phyloP scores from a whole-genome alignment of 148 eudicot species.

The Cornus controversa region DNA sequence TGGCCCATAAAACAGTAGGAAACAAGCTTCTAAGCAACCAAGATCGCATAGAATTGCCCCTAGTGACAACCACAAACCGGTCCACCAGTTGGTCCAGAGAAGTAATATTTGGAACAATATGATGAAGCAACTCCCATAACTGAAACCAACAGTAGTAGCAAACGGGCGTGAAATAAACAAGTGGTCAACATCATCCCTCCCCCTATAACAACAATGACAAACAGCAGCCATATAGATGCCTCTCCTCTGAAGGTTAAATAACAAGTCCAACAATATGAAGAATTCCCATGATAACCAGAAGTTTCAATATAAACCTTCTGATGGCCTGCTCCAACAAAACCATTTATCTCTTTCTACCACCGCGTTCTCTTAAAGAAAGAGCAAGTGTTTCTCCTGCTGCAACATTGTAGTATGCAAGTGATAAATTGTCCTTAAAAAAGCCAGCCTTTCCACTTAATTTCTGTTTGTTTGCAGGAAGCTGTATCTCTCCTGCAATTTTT shows the following conservation, averaged over 20 bases:
- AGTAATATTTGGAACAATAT: too few relatives aligned
- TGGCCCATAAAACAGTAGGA: too few relatives aligned
- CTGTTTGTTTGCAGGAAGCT: constrained; percentile 85
- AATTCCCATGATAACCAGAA: background rate
- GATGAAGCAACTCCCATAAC: too few relatives aligned
- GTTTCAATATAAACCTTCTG: constrained; percentile 42
- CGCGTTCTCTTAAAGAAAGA: constrained; percentile 83
- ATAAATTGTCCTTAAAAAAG: constrained; percentile 77
- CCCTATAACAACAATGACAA: too few relatives aligned
- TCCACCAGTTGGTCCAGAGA: too few relatives aligned
- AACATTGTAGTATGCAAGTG: constrained; percentile 77
- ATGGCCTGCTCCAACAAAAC: constrained; percentile 1
- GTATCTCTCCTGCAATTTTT: constrained; percentile 76
- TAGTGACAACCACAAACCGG: too few relatives aligned
- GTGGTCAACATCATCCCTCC: too few relatives aligned
- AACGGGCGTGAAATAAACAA: too few relatives aligned
- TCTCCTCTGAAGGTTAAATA: constrained; percentile 12
- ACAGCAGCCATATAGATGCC: too few relatives aligned
- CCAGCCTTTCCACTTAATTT: constrained; percentile 88
- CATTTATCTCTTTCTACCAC: constrained; percentile 73
- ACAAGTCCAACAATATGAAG: background rate
- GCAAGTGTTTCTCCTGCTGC: constrained; percentile 55
- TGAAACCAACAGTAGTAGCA: constrained; percentile 25
- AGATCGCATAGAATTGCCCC: too few relatives aligned
- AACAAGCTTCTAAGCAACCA: too few relatives aligned